Conservation (phyloP, 2,329 filamentous ascomycete genomes). For the Elsinoe fawcettii region DNA sequence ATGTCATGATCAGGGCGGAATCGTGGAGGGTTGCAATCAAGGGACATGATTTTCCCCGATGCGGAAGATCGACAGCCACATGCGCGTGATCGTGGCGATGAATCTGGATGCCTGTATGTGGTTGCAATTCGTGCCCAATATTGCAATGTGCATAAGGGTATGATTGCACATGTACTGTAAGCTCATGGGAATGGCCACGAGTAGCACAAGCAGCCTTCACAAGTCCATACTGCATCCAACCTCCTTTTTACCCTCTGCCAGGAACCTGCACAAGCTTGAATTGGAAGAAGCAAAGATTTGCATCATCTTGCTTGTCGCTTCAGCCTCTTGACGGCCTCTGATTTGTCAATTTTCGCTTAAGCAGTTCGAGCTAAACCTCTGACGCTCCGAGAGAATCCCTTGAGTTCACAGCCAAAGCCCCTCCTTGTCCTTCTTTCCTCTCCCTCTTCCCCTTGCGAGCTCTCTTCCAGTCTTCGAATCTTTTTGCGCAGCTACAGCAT, state of each 20-base stretch:
- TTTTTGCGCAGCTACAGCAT: conserved; percentile 16
- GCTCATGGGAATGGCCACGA: background rate
- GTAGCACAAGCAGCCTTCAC: background rate
- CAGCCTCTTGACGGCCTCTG: background rate
- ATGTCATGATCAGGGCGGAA: background rate
- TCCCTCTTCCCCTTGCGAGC: conserved; percentile 12
- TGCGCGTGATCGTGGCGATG: conserved; percentile 12
- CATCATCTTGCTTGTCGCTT: conserved; percentile 13
- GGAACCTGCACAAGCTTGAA: background rate
- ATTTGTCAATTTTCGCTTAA: conserved; percentile 13
- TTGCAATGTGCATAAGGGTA: background rate
- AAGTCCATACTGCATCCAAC: background rate
- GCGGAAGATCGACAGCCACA: conserved; percentile 15
- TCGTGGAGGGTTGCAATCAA: conserved; percentile 3
- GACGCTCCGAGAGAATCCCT: conserved; percentile 3
- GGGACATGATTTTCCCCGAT: conserved; percentile 7
- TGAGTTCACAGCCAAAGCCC: conserved; percentile 14
- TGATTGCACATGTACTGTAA: no score
- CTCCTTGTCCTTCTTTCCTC: conserved; percentile 14
- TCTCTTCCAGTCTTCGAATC: background rate
- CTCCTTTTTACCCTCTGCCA: background rate
- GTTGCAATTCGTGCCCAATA: background rate
- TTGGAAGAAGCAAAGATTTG: conserved; percentile 13
- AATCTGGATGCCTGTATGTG: background rate
- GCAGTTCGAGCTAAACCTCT: conserved; percentile 6